Conservation (phyloP, 2,329 filamentous ascomycete genomes). For the Phyllosticta capitalensis region DNA sequence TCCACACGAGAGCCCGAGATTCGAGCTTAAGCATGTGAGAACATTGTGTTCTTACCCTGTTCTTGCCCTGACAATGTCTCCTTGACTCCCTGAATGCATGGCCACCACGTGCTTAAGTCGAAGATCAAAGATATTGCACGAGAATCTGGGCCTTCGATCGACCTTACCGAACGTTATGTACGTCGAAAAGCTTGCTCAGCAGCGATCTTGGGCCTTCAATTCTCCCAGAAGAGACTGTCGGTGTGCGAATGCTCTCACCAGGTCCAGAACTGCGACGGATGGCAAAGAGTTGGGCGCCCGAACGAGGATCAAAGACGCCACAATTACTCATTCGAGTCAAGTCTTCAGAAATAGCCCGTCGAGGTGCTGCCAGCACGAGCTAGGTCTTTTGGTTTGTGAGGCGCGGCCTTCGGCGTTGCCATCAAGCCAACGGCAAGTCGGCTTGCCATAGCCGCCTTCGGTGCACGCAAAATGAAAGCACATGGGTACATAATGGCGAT, state of each 20-base stretch:
- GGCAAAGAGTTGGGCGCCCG: neutral
- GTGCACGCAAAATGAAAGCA: neutral
- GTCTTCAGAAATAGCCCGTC: neutral
- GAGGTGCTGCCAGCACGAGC: neutral
- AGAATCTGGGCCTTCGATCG: neutral
- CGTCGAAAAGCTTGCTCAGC: neutral
- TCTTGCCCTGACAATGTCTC: neutral
- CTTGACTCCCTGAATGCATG: neutral
- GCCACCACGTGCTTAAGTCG: neutral
- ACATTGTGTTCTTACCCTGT: neutral
- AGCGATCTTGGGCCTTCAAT: neutral
- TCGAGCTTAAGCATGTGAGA: no score
- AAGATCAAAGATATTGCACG: neutral
- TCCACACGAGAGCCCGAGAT: no score
- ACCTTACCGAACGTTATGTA: neutral
- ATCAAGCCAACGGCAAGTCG: neutral
- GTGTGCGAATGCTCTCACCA: neutral
- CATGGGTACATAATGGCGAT: neutral
- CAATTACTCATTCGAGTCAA: neutral
- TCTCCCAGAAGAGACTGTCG: neutral
- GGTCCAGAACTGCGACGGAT: neutral
- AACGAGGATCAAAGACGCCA: neutral
- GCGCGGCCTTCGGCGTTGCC: neutral
- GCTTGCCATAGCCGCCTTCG: neutral
- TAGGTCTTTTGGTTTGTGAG: neutral